Conservation (phyloP, 2,329 filamentous ascomycete species). For the Calonectria honghensis region DNA sequence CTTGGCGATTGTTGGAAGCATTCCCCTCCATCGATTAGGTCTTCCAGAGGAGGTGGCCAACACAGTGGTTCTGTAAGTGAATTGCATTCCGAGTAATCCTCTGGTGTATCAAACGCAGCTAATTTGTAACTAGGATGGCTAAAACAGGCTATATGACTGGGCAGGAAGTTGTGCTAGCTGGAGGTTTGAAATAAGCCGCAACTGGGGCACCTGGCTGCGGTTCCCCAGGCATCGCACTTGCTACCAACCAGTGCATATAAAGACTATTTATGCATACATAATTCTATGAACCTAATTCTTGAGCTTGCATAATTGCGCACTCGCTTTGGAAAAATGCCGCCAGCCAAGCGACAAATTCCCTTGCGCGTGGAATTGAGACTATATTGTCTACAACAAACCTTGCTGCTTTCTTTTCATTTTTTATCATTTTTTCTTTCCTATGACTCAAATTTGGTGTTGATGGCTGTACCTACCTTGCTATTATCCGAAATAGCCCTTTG, state of each 20-base stretch:
- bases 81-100: background rate
- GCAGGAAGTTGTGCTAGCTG: slow-evolving; percentile 42
- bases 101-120: background rate
- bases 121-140: slow-evolving; percentile 35
- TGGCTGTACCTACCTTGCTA: no score
- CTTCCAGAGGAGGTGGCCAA: slow-evolving; percentile 60
- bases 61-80: slow-evolving; percentile 58
- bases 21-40: slow-evolving; percentile 60
- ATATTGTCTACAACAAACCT: no score
- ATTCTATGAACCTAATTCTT: background rate
- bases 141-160: slow-evolving; percentile 46
- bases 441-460: no score
- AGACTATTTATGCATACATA: background rate
- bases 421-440: no score
- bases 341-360: no score
- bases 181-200: slow-evolving; percentile 36
- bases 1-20: slow-evolving; percentile 58
- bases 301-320: background rate
- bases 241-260: background rate
- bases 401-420: no score
- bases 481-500: no score
- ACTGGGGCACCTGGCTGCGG: background rate
- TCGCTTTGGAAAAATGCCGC: no score
- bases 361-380: no score
- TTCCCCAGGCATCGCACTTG: background rate